A percentile compares a stretch with the other conserved stretches of the same genome.
These are phyloP conservation scores for Xanthoceras sorbifolium DNA, from an alignment of 345 rosid genomes.

Conservation along the genomic window DNA sequence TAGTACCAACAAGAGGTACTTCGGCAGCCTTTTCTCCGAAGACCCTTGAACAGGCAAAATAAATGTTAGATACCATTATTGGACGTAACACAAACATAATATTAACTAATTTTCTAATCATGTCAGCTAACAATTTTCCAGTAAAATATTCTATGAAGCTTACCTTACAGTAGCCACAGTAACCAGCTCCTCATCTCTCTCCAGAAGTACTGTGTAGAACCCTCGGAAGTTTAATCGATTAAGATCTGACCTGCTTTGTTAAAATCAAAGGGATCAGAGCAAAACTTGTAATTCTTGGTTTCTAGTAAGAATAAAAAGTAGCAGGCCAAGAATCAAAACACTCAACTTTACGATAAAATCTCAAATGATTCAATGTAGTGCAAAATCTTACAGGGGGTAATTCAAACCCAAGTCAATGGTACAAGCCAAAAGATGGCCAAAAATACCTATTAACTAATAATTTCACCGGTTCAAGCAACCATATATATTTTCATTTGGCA, in stretches of 20 bases:
- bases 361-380: neutral
- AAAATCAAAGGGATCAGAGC: slow-evolving; percentile 10
- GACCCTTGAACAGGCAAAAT: slow-evolving; percentile 43
- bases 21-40: slow-evolving; percentile 62
- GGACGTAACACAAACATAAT: neutral
- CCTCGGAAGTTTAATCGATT: slow-evolving; percentile 74
- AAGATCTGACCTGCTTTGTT: slow-evolving; percentile 54
- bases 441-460: neutral
- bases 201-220: slow-evolving; percentile 74
- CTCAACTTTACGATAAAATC: neutral
- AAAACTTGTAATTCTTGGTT: neutral
- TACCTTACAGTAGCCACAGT: slow-evolving; percentile 73
- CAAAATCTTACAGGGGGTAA: neutral
- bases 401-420: neutral
- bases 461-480: neutral
- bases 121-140: neutral
- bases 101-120: slow-evolving; percentile 4
- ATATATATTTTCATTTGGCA: neutral
- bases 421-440: neutral
- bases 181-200: slow-evolving; percentile 67
- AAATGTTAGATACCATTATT: slow-evolving; percentile 19
- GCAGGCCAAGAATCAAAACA: neutral
- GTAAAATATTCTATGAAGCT: slow-evolving; percentile 7
- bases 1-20: slow-evolving; percentile 63
- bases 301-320: neutral